Base-by-base conservation (phyloP, 1,284 basidiomycete species). In the Cryptococcus sp. region DNA sequence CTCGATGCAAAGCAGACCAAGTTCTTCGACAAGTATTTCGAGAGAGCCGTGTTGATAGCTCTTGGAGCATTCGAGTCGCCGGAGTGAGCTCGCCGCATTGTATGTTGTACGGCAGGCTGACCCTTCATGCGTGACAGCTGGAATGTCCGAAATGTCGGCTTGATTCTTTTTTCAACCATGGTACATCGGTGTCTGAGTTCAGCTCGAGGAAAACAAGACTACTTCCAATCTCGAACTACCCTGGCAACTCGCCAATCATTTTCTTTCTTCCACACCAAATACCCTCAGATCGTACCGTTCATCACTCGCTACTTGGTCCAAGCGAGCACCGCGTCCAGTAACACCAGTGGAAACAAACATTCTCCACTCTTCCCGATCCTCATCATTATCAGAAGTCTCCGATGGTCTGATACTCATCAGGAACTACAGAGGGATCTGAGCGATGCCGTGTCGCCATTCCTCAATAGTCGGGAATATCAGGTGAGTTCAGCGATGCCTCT, bases 111-210 rank as follows among this genome's bases (percentile, higher is more conserved):
- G 22, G 6, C 1, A 15, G 10, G 22, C n/a, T n/a, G n/a, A 19
- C 42, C 8, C 2, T 15, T 15, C n/a, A 45, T 38, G 41, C 39
- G 5, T 11, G 39, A 17, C 51, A 79, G 76, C 61, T 79, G 78
- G 78, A 78, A 75, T 51, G 77, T 79, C 1, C 65, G 76, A 7
- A 79, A 79, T 54, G 74, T 75, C 42, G 76, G 75, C 11, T 58
- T 78, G 5, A 72, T 79, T 50, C 66, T 79, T 3, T 76, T 78
- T 57, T 74, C 77, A 0, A 73, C 75, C 0, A 60, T 78, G 17
- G 66, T 75, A 1, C 69, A 74, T 48, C 70, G 76, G 15, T 71
- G 71, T 20, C 62, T 78, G 23, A 61, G 59, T 2, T 65, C 69
- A 15, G 56, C 62, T 1, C 56, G 67, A 45, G 63, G 65, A 11